These are phyloP conservation scores for Dothistroma pini DNA, from an alignment of 2,329 filamentous ascomycete species.

Conservation along the genomic window DNA sequence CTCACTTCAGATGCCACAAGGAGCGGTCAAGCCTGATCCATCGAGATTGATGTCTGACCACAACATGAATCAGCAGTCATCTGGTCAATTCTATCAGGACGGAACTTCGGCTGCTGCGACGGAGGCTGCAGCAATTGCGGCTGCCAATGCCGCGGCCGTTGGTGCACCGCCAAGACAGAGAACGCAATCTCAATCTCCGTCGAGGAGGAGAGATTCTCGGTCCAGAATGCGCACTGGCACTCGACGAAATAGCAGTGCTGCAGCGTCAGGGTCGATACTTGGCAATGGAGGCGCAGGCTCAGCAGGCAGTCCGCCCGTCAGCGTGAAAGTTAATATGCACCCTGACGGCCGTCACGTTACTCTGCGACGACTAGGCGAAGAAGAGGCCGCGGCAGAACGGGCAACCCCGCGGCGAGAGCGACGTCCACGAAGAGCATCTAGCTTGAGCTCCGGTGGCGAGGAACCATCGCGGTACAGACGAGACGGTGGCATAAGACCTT, in stretches of 20 bases:
- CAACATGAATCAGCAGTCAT: constrained; percentile 29
- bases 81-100: constrained; percentile 15
- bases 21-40: constrained; percentile 40
- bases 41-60: constrained; percentile 32
- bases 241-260: constrained; percentile 21
- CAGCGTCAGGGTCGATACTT: constrained; percentile 16
- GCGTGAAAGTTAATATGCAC: constrained; percentile 63
- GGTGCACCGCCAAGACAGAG: constrained; percentile 23
- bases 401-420: constrained; percentile 52
- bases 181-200: constrained; percentile 30
- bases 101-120: constrained; percentile 16
- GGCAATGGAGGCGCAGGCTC: constrained; percentile 29
- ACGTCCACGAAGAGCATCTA: constrained; percentile 33
- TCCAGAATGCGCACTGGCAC: constrained; percentile 18
- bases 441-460: constrained; percentile 38
- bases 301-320: constrained; percentile 54
- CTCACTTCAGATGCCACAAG: constrained; percentile 36
- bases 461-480: constrained; percentile 22
- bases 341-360: constrained; percentile 62
- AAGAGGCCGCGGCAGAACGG: constrained; percentile 59
- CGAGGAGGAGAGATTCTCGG: constrained; percentile 18
- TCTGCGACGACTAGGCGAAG: constrained; percentile 57
- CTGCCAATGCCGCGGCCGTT: constrained; percentile 21
- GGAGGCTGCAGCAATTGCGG: constrained; percentile 18
- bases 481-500: constrained; percentile 21